Percentiles rank a stretch among this genome's conserved stretches.
Evolutionary conservation across 441 rosid genomes (phyloP).

Genomic region (Oxalis stricta): DNA sequence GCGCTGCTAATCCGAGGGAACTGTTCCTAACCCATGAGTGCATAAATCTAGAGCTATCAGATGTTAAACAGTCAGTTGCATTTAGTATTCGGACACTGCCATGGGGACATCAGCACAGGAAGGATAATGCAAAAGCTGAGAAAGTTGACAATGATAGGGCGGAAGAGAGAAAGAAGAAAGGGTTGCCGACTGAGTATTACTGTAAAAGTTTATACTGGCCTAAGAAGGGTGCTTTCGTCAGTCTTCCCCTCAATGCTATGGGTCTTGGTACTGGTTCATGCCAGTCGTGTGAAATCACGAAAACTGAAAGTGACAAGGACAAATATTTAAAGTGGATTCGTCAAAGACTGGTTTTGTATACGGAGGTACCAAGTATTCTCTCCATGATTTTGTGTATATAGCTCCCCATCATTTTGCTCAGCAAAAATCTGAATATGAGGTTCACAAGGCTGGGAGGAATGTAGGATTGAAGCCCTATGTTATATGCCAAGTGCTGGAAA

Average conservation of each 20-base stretch:
- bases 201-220: slow-evolving; percentile 73
- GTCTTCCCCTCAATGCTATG: slow-evolving; percentile 36
- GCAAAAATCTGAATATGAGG: slow-evolving; percentile 20
- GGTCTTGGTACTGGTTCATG: slow-evolving; percentile 58
- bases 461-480: slow-evolving; percentile 61
- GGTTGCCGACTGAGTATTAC: slow-evolving; percentile 48
- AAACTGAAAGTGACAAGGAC: slow-evolving; percentile 25
- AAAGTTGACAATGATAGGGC: slow-evolving; percentile 50
- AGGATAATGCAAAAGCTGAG: slow-evolving; percentile 29
- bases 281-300: slow-evolving; percentile 34
- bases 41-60: slow-evolving; percentile 31
- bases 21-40: slow-evolving; percentile 59
- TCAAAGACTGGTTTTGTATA: slow-evolving; percentile 26
- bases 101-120: slow-evolving; percentile 61
- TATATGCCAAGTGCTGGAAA: slow-evolving; percentile 64
- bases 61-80: slow-evolving; percentile 29
- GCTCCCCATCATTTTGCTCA: slow-evolving; percentile 28
- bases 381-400: slow-evolving; percentile 55
- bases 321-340: slow-evolving; percentile 22
- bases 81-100: slow-evolving; percentile 42
- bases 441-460: slow-evolving; percentile 60
- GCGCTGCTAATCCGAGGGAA: slow-evolving; percentile 60
- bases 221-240: slow-evolving; percentile 70
- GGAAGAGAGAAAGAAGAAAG: slow-evolving; percentile 56
- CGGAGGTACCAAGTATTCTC: slow-evolving; percentile 31